Base-by-base conservation (phyloP, 305 asterid genomes). In the Ilex paraguariensis region DNA sequence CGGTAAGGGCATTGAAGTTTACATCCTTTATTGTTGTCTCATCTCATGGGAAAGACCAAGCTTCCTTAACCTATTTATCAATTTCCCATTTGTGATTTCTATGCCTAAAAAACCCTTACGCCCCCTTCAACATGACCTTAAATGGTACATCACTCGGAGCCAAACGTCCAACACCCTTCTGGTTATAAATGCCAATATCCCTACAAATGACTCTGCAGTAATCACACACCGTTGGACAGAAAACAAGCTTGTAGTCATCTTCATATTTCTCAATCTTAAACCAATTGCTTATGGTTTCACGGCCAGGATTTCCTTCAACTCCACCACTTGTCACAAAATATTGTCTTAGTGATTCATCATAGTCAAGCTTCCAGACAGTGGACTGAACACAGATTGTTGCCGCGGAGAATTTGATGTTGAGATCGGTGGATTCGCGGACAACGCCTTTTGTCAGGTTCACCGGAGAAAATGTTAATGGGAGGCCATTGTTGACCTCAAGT, bases 301-400 rank as follows among this genome's bases (percentile, higher is more conserved):
- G 60, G 0, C 91, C 85, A 0, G 87, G 85, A 7, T 84, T 86
- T 42, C 95, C 96, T 58, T 56, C 83, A 4, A 67, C 83, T 56
- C 94, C 89, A 30, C 87, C 87, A 0, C 81, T 80, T 10, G 68
- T 50, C 5, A 88, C 57, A 15, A 78, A 65, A 48, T 71, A 80
- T 3, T 66, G 64, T 4, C 66, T 64, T 12, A 32, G 48, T 6
- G 80, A 56, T 0, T 79, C 87, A n/a, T 11, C 42, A 6, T 4
- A 8, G 3, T 57, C 69, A 10, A 80, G 73, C 68, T n/a, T 70
- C 95, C 96, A 82, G 45, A 77, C 73, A 0, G 81, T 79, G 13
- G 82, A 64, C 59, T 73, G 77, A 12, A 79, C 77, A 36, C 91
- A 82, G 0, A 44, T 64, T 0, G 91, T 58, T 21, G 77, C 39